These are phyloP conservation scores for Aquanectria penicillioides DNA, from an alignment of 2,329 filamentous ascomycete genomes.

Conservation along the genomic window DNA sequence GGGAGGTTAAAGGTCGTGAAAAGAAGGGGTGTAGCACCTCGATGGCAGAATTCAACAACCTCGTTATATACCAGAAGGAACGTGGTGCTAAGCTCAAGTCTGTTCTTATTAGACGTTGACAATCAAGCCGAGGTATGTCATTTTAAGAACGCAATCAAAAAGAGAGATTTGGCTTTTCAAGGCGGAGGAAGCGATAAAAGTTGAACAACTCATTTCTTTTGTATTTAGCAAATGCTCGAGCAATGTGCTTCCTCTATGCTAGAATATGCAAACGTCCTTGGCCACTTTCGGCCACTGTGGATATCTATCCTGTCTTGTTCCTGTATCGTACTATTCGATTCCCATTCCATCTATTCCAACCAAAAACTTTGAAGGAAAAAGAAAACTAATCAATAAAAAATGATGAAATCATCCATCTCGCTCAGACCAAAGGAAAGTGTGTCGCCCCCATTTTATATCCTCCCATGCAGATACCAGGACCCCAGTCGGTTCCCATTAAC, in stretches of 20 bases:
- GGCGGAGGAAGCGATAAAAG: neutral
- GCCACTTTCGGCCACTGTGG: slow-evolving; percentile 1
- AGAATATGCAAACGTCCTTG: neutral
- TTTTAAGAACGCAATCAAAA: too few species aligned
- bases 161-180: too few species aligned
- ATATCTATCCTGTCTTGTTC: slow-evolving; percentile 15
- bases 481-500: neutral
- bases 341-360: slow-evolving; percentile 23
- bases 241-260: slow-evolving; percentile 9
- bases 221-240: neutral
- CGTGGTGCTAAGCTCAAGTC: too few species aligned
- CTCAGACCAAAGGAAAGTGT: slow-evolving; percentile 29
- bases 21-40: too few species aligned
- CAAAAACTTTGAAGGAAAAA: slow-evolving; percentile 1
- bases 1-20: too few species aligned
- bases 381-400: slow-evolving; percentile 17
- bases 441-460: neutral
- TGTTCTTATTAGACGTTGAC: too few species aligned
- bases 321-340: slow-evolving; percentile 22
- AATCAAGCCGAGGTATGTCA: too few species aligned
- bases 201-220: neutral
- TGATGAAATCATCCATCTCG: slow-evolving; percentile 5
- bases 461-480: neutral
- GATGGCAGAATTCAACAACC: too few species aligned
- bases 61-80: too few species aligned